A percentile compares a stretch with the other conserved stretches of the same genome.
Conservation (phyloP, 2,329 filamentous ascomycete species). For the Epicoccum sorghinum region DNA sequence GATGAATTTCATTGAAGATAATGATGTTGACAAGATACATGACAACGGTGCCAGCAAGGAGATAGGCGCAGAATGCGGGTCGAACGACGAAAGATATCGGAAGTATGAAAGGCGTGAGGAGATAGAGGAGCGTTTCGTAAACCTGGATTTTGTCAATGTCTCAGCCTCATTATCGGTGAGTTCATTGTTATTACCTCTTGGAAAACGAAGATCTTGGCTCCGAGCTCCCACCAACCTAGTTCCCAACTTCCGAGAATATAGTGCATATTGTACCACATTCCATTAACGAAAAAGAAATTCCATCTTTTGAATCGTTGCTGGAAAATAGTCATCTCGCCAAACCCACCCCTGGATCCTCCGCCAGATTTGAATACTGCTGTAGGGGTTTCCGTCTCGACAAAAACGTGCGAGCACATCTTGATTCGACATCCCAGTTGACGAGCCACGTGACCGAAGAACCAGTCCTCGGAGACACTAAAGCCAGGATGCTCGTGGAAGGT, state of each 20-base stretch:
- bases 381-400: constrained; percentile 60
- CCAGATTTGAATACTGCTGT: constrained; percentile 51
- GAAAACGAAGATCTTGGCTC: constrained; percentile 57
- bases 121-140: constrained; percentile 55
- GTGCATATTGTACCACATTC: constrained; percentile 55
- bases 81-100: constrained; percentile 55
- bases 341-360: constrained; percentile 53
- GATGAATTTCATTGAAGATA: constrained; percentile 58
- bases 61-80: constrained; percentile 25
- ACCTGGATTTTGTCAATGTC: constrained; percentile 19
- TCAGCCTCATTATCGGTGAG: too few species aligned
- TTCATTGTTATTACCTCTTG: constrained; percentile 43
- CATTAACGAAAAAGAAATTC: constrained; percentile 60
- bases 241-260: constrained; percentile 58
- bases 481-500: constrained; percentile 58
- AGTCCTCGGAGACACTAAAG: constrained; percentile 58
- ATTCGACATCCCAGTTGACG: constrained; percentile 54
- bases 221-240: constrained; percentile 57
- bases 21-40: constrained; percentile 54
- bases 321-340: constrained; percentile 61
- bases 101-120: constrained; percentile 54
- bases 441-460: constrained; percentile 59
- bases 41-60: background rate
- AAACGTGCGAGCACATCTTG: constrained; percentile 57
- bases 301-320: constrained; percentile 58